Percentiles rank a stretch among this genome's conserved stretches.
phyloP scores from a whole-genome alignment of 192 early-diverging fungal genomes.

The Mortierella claussenii region DNA sequence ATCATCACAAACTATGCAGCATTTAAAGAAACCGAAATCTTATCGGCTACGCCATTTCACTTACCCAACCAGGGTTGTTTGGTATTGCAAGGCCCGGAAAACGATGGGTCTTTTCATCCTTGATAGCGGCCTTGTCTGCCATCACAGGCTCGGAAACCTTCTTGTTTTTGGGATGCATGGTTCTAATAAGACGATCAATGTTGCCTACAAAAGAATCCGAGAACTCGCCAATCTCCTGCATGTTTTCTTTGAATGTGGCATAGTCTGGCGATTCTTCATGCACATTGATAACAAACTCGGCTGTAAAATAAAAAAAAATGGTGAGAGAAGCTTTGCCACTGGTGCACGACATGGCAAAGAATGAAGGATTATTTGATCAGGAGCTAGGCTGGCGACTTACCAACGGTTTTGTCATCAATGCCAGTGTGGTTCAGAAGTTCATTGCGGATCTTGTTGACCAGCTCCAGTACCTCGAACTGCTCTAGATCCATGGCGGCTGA shows the following conservation, averaged over 20 bases:
- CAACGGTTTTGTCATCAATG: constrained; percentile 84
- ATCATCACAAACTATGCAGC: no score
- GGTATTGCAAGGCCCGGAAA: constrained; percentile 86
- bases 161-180: constrained; percentile 77
- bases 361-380: no score
- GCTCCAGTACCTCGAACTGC: constrained; percentile 87
- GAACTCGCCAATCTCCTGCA: constrained; percentile 84
- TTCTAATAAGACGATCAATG: constrained; percentile 88
- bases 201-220: constrained; percentile 83
- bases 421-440: constrained; percentile 95
- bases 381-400: constrained; percentile 51
- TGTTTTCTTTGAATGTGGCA: constrained; percentile 73
- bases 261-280: constrained; percentile 74
- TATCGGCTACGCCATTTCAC: no score
- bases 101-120: constrained; percentile 65
- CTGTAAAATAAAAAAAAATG: constrained; percentile 49
- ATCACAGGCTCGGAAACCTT: constrained; percentile 17
- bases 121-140: constrained; percentile 35
- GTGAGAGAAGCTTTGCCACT: no score
- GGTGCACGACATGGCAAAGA: no score
- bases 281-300: constrained; percentile 92
- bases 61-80: constrained; percentile 61
- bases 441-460: constrained; percentile 89
- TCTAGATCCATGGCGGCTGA: constrained; percentile 65
- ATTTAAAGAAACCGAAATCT: no score